These are phyloP conservation scores for Rhizopogon vinicolor DNA, from an alignment of 768 basidiomycete species.

Conservation along the genomic window DNA sequence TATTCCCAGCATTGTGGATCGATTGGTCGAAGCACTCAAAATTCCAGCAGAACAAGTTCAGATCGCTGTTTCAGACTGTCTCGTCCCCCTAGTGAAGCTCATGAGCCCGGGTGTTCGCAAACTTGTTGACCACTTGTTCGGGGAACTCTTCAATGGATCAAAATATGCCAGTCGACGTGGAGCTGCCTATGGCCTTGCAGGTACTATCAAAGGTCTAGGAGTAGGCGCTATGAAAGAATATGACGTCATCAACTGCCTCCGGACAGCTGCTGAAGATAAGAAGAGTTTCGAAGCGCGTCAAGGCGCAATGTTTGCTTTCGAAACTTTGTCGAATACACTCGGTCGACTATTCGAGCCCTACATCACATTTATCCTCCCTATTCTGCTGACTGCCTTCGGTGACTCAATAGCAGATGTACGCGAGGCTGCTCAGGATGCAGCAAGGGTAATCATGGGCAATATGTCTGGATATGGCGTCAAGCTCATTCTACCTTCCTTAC, in stretches of 20 bases:
- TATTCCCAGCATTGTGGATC: conserved; percentile 76
- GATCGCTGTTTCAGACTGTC: conserved; percentile 92
- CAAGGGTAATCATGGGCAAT: conserved; percentile 91
- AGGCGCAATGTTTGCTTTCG: conserved; percentile 93
- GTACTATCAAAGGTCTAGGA: conserved; percentile 88
- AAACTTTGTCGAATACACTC: conserved; percentile 82
- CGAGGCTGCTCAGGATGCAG: conserved; percentile 89
- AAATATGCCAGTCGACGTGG: conserved; percentile 97
- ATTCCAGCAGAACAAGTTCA: conserved; percentile 97
- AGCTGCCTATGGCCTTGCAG: conserved; percentile 94
- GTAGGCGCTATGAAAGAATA: conserved; percentile 83
- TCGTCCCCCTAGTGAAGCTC: conserved; percentile 77
- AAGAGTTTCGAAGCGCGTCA: conserved; percentile 83
- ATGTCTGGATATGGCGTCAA: conserved; percentile 96
- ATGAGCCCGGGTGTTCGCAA: conserved; percentile 46
- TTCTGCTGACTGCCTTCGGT: conserved; percentile 82
- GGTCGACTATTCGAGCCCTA: conserved; percentile 94
- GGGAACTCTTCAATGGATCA: conserved; percentile 67
- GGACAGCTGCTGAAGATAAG: conserved; percentile 82
- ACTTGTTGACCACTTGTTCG: conserved; percentile 74
- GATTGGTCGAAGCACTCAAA: conserved; percentile 83
- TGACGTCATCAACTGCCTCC: conserved; percentile 68
- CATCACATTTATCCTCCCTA: conserved; percentile 76
- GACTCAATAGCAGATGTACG: conserved; percentile 85
- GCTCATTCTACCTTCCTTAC: conserved; percentile 83